Evolutionary conservation across 805 yeast species (phyloP), one percentile per base, ranked within the genome.

Genomic region (Candida qinlingensis): DNA sequence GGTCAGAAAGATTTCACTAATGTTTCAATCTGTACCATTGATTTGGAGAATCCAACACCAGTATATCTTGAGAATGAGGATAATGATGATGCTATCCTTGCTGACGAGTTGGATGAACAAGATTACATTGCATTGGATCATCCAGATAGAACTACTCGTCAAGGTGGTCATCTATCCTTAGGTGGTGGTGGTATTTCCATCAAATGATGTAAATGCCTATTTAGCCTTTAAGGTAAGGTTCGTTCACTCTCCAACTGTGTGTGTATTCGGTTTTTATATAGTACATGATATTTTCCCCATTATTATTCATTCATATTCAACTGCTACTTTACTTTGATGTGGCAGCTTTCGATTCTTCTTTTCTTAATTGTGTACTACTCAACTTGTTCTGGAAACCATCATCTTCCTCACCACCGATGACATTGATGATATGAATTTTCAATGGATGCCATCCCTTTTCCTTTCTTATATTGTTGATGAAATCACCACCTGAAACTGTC

Each of bases 291-390:
- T 10, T 11, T 26, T 37, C 26, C 30, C 35, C 25, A 35, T 11
- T 41, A 4, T 4, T 30, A 19, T 13, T 41, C 19, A 19, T 19
- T 19, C 19, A 19, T 19, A 19, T 19, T 19, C 19, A 19, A 19
- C 11, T 11, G n/a, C 6, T 34, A 8, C 28, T 25, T 5, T 36
- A 6, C 27, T 27, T 5, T 3, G 34, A 29, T 25, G 12, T 44
- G 9, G 28, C 8, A 5, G 49, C 25, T 39, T 59, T 57, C 39
- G 48, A 56, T 33, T 57, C 59, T 19, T 59, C 54, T 53, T 71
- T 71, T 56, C 97, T 76, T 43, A 87, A 64, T 48, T 84, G 83
- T 0, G 98, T 92, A 48, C 96, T 88, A 58, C 97, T 90, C 49
- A 92, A 62, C 62, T 92, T 92, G 30, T 83, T 87, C 44, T 74